These are phyloP conservation scores for Neophaeococcomyces mojaviensis DNA, from an alignment of 2,329 filamentous ascomycete genomes.

Conservation along the genomic window DNA sequence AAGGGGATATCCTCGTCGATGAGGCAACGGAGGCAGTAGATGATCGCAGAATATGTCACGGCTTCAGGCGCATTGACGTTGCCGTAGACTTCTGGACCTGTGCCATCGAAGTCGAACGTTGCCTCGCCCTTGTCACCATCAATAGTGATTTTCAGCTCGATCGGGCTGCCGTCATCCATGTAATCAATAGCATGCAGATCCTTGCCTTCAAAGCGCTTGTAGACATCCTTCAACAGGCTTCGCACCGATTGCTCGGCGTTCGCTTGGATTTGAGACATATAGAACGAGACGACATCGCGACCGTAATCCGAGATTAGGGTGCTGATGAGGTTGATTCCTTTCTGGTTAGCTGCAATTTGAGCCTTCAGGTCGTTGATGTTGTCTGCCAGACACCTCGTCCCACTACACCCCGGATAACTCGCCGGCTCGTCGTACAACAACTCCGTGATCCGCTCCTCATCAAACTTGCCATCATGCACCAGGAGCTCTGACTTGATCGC, in stretches of 20 bases:
- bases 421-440: slow-evolving; percentile 67
- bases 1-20: slow-evolving; percentile 76
- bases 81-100: slow-evolving; percentile 69
- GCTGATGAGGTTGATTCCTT: slow-evolving; percentile 71
- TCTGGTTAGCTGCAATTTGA: slow-evolving; percentile 79
- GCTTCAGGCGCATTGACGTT: slow-evolving; percentile 77
- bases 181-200: slow-evolving; percentile 70
- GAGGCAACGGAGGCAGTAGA: slow-evolving; percentile 74
- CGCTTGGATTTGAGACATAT: slow-evolving; percentile 74
- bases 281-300: slow-evolving; percentile 68
- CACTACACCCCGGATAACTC: slow-evolving; percentile 65
- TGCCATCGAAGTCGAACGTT: slow-evolving; percentile 70
- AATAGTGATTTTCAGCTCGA: slow-evolving; percentile 67
- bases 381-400: slow-evolving; percentile 70
- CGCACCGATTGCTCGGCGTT: slow-evolving; percentile 73
- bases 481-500: slow-evolving; percentile 56
- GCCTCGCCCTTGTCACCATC: slow-evolving; percentile 67
- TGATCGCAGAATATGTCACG: slow-evolving; percentile 75
- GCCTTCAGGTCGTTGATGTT: slow-evolving; percentile 83
- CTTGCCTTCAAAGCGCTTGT: slow-evolving; percentile 59
- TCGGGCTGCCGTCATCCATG: slow-evolving; percentile 81
- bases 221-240: slow-evolving; percentile 64
- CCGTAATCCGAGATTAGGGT: slow-evolving; percentile 70
- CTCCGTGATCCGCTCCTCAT: slow-evolving; percentile 67
- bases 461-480: slow-evolving; percentile 49